phyloP scores from a whole-genome alignment of 2,329 filamentous ascomycete species.

The Ilyonectria destructans region DNA sequence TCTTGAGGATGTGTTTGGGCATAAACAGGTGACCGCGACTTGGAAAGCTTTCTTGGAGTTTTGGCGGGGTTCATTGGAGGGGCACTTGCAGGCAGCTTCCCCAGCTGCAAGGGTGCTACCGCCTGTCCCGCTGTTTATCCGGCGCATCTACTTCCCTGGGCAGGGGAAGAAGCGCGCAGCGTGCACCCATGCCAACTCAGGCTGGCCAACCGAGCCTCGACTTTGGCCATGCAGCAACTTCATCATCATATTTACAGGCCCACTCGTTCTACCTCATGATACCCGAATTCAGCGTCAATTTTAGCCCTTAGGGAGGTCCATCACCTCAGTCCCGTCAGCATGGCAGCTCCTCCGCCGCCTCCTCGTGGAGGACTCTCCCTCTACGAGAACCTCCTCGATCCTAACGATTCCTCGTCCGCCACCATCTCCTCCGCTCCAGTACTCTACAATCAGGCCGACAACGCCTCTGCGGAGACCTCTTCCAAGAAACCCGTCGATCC shows the following conservation, averaged over 20 bases:
- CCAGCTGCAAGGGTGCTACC: conserved; percentile 19
- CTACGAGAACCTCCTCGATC: conserved; percentile 87
- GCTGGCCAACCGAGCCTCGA: background rate
- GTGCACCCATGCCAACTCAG: conserved; percentile 4
- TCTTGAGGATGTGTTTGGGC: conserved; percentile 31
- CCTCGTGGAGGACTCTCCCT: conserved; percentile 75
- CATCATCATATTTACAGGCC: background rate
- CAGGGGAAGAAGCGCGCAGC: background rate
- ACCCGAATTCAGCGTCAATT: background rate
- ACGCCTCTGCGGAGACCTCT: conserved; percentile 59
- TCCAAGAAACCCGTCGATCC: conserved; percentile 74
- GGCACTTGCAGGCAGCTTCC: conserved; percentile 45
- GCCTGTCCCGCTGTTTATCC: conserved; percentile 50
- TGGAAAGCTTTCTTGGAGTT: conserved; percentile 41
- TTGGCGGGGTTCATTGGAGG: conserved; percentile 56
- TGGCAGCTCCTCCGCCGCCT: conserved; percentile 56
- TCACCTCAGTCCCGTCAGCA: conserved; percentile 33
- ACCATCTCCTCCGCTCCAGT: conserved; percentile 86
- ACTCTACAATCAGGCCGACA: conserved; percentile 74
- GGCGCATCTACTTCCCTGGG: conserved; percentile 37
- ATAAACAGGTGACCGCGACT: conserved; percentile 39
- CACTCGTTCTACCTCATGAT: background rate
- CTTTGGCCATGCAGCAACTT: conserved; percentile 2
- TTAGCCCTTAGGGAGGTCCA: background rate
- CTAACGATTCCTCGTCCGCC: conserved; percentile 64